Evolutionary conservation across 2,329 filamentous ascomycete species (phyloP).

Genomic region (Dactylonectria macrodidyma): DNA sequence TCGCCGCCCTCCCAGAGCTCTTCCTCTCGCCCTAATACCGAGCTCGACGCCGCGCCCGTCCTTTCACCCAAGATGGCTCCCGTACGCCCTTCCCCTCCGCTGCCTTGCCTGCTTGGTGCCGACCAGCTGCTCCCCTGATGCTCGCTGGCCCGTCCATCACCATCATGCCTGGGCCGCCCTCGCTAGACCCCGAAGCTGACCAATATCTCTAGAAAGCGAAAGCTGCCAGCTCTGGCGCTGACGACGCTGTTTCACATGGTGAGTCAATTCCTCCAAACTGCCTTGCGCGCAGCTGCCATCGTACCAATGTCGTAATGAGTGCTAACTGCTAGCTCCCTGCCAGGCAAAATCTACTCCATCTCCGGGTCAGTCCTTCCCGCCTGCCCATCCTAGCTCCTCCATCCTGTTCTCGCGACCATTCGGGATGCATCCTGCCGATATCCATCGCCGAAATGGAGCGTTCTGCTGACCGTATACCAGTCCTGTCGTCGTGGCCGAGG

Average conservation of each 20-base stretch:
- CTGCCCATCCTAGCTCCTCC: constrained; percentile 13
- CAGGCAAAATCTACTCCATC: constrained; percentile 75
- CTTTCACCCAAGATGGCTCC: constrained; percentile 67
- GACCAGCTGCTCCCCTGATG: constrained; percentile 22
- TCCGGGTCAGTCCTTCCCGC: constrained; percentile 67
- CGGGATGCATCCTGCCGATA: constrained; percentile 25
- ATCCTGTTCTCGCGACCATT: constrained; percentile 14
- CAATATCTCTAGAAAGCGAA: constrained; percentile 43
- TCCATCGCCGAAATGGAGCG: constrained; percentile 7
- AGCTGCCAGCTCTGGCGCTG: constrained; percentile 51
- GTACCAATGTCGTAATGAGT: constrained; percentile 35
- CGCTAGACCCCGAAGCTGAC: constrained; percentile 38
- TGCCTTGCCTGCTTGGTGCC: not conserved
- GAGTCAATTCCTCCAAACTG: constrained; percentile 41
- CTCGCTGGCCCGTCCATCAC: constrained; percentile 33
- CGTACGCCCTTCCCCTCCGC: constrained; percentile 58
- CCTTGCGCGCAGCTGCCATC: constrained; percentile 16
- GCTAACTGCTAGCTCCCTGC: constrained; percentile 40
- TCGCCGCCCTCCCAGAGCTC: constrained; percentile 48
- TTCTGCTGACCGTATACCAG: constrained; percentile 61
- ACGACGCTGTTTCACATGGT: constrained; percentile 59
- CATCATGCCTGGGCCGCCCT: constrained; percentile 28
- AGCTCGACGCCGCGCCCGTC: constrained; percentile 46
- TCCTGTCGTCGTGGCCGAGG: constrained; percentile 95
- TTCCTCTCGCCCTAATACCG: constrained; percentile 42